These are phyloP conservation scores for Penicillium cosmopolitanum DNA, from an alignment of 495 filamentous ascomycete species.

Conservation along the genomic window DNA sequence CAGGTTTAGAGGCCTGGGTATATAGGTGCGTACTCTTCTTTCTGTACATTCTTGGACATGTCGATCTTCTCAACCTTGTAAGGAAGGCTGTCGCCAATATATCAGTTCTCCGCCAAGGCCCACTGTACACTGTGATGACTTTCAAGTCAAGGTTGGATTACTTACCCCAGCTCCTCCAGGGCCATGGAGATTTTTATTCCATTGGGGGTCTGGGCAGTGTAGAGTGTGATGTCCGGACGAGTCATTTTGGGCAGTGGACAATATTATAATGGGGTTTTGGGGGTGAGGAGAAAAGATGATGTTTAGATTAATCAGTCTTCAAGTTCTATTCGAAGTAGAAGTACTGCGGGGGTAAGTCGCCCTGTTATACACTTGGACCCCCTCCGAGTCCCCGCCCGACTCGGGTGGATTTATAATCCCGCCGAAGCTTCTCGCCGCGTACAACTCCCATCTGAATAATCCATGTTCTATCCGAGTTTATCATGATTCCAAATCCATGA, in stretches of 20 bases:
- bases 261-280: neutral
- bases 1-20: neutral
- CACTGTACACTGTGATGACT: neutral
- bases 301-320: neutral
- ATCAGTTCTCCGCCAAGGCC: slow-evolving; percentile 18
- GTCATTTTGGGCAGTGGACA: slow-evolving; percentile 28
- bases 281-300: slow-evolving; percentile 1
- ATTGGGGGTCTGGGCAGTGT: slow-evolving; percentile 58
- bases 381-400: slow-evolving; percentile 3
- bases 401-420: slow-evolving; percentile 30
- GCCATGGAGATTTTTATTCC: slow-evolving; percentile 80
- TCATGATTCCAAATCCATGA: too few relatives aligned
- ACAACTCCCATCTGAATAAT: neutral
- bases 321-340: neutral
- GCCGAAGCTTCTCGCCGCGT: slow-evolving; percentile 11
- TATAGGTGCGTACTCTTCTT: slow-evolving; percentile 60
- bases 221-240: slow-evolving; percentile 51
- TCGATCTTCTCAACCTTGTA: slow-evolving; percentile 71
- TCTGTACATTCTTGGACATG: slow-evolving; percentile 74
- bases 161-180: slow-evolving; percentile 79
- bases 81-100: slow-evolving; percentile 41
- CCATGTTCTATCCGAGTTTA: too few relatives aligned
- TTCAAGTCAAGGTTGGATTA: neutral
- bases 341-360: neutral
- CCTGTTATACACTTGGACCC: too few relatives aligned